Evolutionary conservation across 2,329 filamentous ascomycete species (phyloP), one percentile per base, ranked within the genome.

Genomic region (Ceratocystis eucalypticola): DNA sequence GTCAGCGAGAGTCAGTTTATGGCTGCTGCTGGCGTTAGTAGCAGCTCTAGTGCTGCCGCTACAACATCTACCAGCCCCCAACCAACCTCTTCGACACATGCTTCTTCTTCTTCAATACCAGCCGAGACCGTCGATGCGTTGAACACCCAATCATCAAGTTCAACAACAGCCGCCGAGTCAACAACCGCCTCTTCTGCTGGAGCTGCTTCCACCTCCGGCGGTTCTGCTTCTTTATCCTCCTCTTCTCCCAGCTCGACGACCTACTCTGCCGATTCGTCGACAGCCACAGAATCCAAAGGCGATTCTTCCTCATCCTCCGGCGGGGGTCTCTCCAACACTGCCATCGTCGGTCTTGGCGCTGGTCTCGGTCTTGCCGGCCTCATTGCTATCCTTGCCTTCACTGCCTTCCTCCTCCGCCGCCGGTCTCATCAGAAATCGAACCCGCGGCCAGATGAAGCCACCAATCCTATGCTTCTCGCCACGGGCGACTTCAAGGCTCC

Each of bases 1-100:
- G 70, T 84, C 0, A 73, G 73, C 17, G 72, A 78, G 70, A 69
- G 73, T 28, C 74, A 77, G 22, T 83, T 80, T 68, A 65, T 80
- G 61, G 67, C 69, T 2, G 70, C 72, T 1, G 72, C 65, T 15
- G 46, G 25, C 20, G 61, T 30, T 12, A 15, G 67, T 44, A 17
- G 70, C 1, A 69, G 61, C 2, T 62, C 70, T 1, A 69, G 68
- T 1, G 66, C 70, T 17, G 68, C 68, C 1, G 44, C 69, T 1
- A 66, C 67, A 20, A 44, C 69, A 17, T 25, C 68, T 46, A 12
- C 46, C 7, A 61, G 41, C 8, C 8, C 25, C 6, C 57, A 68
- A 7, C 67, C 68, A 7, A 48, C 48, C 4, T 66, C 65, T 25
- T 65, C 68, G 5, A 66, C 69, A 28, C 67, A 67, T 12, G 66